Evolutionary conservation across 1,139 yeast genomes (phyloP), one percentile per base, ranked within the genome.

Genomic region (Magnusiomyces tetraspermus): DNA sequence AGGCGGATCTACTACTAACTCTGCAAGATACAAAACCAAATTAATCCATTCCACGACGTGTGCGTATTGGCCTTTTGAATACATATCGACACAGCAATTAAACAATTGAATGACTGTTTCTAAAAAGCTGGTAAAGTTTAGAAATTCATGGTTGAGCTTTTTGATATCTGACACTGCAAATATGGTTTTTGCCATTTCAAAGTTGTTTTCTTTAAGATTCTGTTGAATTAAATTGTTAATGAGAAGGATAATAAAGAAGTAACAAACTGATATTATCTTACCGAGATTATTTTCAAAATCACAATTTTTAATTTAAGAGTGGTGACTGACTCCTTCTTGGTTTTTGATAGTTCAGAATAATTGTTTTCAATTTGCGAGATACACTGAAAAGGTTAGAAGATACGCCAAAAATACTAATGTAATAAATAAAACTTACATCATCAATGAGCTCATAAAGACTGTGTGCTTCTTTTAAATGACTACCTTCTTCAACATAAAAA

Each of bases 41-140:
- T 42, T 49, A 8, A 50, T 51, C 57, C 57, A 54, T 19, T 51
- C 54, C 22, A 45, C 42, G 1, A 52, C 38, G 23, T 33, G 42
- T 13, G 48, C 30, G 28, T 24, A 15, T 2, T 50, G 45, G 6
- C 26, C 28, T 2, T 43, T 40, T 36, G 51, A 28, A 50, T 45
- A 50, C 49, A 51, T 47, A 17, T 54, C 57, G 11, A 54, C 55
- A 26, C 52, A 42, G 33, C 57, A 52, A 31, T 54, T 54, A 28
- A 48, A 54, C 19, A 54, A 11, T 24, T 52, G 53, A n/a, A 54
- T 41, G 1, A 46, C 24, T 31, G 45, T 48, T n/a, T 46, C 49
- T 15, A 46, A 4, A 37, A 36, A 37, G 5, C 22, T n/a, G 2
- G n/a, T 6, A 36, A 11, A 28, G 2, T 17, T 22, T 22, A 46